Conservation (phyloP, 257 asterid species). For the Galeopsis tetrahit region DNA sequence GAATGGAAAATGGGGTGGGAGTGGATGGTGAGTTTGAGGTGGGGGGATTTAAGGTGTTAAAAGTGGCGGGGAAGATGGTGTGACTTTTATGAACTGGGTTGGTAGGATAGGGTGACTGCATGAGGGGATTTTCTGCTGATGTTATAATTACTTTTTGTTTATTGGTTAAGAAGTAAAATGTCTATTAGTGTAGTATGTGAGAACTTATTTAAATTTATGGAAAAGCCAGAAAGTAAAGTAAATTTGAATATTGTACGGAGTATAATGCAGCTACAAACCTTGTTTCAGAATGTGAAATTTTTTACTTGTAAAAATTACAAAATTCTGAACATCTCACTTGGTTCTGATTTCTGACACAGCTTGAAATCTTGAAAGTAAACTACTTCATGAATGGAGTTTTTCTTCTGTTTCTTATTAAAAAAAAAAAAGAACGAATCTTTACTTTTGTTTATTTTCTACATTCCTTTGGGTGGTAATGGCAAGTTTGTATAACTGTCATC, state of each 20-base stretch:
- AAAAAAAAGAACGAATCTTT: too few relatives aligned
- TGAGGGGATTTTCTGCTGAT: background rate
- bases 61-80: background rate
- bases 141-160: background rate
- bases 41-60: background rate
- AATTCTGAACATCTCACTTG: background rate
- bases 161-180: background rate
- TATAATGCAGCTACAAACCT: background rate
- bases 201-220: background rate
- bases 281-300: background rate
- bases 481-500: background rate
- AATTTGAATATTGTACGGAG: background rate
- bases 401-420: too few relatives aligned
- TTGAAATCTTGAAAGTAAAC: background rate
- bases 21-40: slow-evolving; percentile 3
- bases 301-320: background rate
- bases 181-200: background rate
- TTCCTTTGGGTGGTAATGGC: background rate
- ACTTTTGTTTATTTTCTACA: background rate
- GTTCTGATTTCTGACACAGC: background rate
- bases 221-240: background rate
- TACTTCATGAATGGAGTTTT: background rate
- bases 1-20: background rate
- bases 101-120: background rate
- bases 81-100: background rate